Evolutionary conservation across 1,284 basidiomycete species (phyloP).

Genomic region (Ceratobasidium sp.): DNA sequence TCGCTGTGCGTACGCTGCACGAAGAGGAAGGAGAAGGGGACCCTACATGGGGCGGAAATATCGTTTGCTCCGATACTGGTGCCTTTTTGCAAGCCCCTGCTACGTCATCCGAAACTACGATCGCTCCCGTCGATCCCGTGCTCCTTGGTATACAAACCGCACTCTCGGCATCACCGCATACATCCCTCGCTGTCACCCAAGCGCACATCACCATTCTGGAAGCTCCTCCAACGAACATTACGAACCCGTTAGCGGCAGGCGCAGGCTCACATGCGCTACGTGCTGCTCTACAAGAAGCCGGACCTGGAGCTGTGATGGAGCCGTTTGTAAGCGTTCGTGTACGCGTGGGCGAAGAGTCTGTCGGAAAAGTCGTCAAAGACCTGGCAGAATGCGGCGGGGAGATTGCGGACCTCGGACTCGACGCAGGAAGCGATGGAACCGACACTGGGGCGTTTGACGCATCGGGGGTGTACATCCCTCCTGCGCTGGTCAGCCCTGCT

Average conservation of each 20-base stretch:
- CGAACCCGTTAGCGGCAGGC: constrained; percentile 62
- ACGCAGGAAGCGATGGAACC: constrained; percentile 61
- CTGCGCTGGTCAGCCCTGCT: constrained; percentile 75
- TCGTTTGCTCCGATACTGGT: constrained; percentile 67
- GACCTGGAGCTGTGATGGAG: constrained; percentile 76
- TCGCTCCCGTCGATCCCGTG: constrained; percentile 59
- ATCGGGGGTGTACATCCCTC: constrained; percentile 77
- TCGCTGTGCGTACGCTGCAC: constrained; percentile 65
- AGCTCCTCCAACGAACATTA: constrained; percentile 55
- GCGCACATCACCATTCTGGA: constrained; percentile 65
- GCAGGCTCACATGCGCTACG: constrained; percentile 73
- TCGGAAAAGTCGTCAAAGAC: constrained; percentile 81
- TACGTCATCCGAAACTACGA: constrained; percentile 57
- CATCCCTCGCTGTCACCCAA: constrained; percentile 72
- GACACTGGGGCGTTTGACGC: constrained; percentile 61
- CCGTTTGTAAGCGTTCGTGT: constrained; percentile 76
- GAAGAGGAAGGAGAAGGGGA: constrained; percentile 65
- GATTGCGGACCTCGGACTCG: constrained; percentile 69
- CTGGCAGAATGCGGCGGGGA: constrained; percentile 80
- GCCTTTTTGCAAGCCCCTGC: constrained; percentile 66
- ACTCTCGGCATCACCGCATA: constrained; percentile 79
- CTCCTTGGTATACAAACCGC: constrained; percentile 73
- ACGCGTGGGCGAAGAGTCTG: constrained; percentile 68
- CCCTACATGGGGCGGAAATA: constrained; percentile 76
- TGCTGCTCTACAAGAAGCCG: constrained; percentile 66